These are phyloP conservation scores for Hevea brasiliensis DNA, from an alignment of 345 rosid genomes.

Conservation along the genomic window DNA sequence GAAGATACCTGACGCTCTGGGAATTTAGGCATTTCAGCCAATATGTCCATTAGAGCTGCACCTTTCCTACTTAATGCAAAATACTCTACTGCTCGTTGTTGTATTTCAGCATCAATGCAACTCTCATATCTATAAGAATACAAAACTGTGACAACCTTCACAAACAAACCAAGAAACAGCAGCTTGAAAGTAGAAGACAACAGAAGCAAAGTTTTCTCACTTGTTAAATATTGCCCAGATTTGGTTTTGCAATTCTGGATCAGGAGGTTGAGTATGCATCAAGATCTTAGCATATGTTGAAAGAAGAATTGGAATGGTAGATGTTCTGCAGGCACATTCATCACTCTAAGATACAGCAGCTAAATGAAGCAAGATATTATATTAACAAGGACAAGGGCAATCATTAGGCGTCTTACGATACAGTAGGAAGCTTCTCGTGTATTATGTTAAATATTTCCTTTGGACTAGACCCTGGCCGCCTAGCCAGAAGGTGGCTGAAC, in stretches of 20 bases:
- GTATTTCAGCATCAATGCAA: slow-evolving; percentile 98
- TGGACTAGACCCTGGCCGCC: slow-evolving; percentile 96
- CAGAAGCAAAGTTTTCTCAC: slow-evolving; percentile 46
- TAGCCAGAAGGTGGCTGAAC: slow-evolving; percentile 91
- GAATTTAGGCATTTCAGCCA: slow-evolving; percentile 99
- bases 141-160: slow-evolving; percentile 19
- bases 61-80: slow-evolving; percentile 93
- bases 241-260: slow-evolving; percentile 79
- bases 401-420: slow-evolving; percentile 64
- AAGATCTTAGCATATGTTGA: slow-evolving; percentile 97
- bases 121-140: slow-evolving; percentile 74
- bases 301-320: slow-evolving; percentile 91
- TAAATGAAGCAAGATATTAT: slow-evolving; percentile 10
- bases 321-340: slow-evolving; percentile 50
- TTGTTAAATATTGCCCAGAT: slow-evolving; percentile 86
- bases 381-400: slow-evolving; percentile 22
- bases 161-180: neutral
- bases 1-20: slow-evolving; percentile 90
- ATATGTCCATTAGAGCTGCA: slow-evolving; percentile 70
- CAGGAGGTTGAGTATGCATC: slow-evolving; percentile 91
- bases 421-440: slow-evolving; percentile 95
- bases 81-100: slow-evolving; percentile 95
- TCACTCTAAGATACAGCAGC: slow-evolving; percentile 6
- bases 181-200: neutral
- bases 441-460: slow-evolving; percentile 79